A percentile compares a stretch with the other conserved stretches of the same genome.
Conservation (phyloP, 768 basidiomycete genomes). For the Boletus tylopilopsis region DNA sequence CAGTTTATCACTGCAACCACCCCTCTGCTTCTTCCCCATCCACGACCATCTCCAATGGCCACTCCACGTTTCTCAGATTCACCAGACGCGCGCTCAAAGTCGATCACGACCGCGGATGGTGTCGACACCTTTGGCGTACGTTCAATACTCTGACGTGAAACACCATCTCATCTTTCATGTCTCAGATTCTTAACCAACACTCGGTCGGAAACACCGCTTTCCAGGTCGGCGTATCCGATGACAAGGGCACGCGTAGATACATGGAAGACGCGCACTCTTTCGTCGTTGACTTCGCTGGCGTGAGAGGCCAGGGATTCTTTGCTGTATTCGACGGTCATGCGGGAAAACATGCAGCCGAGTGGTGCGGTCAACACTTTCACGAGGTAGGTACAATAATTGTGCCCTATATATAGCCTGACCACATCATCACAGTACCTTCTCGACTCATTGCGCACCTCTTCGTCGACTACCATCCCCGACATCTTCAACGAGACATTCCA, state of each 20-base stretch:
- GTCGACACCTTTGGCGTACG: conserved; percentile 75
- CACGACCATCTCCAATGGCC: conserved; percentile 20
- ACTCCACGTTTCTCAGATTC: conserved; percentile 47
- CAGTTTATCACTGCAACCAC: conserved; percentile 7
- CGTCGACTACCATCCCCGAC: conserved; percentile 69
- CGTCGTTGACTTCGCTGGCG: conserved; percentile 86
- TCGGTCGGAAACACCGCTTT: conserved; percentile 62
- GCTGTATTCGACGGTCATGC: conserved; percentile 99
- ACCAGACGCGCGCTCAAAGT: conserved; percentile 77
- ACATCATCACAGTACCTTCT: conserved; percentile 53
- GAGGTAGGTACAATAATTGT: conserved; percentile 46
- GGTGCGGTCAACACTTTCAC: conserved; percentile 97
- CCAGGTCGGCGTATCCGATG: conserved; percentile 67
- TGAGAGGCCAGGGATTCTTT: conserved; percentile 96
- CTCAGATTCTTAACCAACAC: conserved; percentile 50
- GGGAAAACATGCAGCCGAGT: conserved; percentile 97
- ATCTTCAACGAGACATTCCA: conserved; percentile 93
- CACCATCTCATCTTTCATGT: background rate
- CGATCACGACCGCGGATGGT: conserved; percentile 71
- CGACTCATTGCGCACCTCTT: conserved; percentile 58
- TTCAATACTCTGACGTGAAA: conserved; percentile 11
- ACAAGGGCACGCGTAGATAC: conserved; percentile 83
- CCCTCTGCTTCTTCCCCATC: conserved; percentile 7
- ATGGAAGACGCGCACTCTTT: conserved; percentile 99
- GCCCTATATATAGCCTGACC: conserved; percentile 1